phyloP scores from a whole-genome alignment of 192 early-diverging fungal species.

The Linnemannia hyalina region DNA sequence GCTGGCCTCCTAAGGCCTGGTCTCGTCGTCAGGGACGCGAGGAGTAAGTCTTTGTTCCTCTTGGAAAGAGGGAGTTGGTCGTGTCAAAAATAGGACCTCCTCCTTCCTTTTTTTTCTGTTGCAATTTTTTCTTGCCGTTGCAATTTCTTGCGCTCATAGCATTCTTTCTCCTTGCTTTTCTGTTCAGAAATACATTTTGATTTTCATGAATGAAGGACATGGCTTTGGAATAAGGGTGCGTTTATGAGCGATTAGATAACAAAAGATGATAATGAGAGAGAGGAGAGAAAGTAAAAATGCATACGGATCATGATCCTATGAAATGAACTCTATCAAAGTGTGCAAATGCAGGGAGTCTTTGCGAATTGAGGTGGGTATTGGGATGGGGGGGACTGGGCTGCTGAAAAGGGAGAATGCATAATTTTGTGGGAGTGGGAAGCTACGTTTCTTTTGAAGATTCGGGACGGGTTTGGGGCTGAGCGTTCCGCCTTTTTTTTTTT shows the following conservation, averaged over 20 bases:
- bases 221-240: neutral
- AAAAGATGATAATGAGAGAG: neutral
- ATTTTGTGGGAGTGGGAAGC: neutral
- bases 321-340: neutral
- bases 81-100: neutral
- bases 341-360: neutral
- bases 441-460: neutral
- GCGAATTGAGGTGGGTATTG: neutral
- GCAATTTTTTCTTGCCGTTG: neutral
- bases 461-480: too few species aligned
- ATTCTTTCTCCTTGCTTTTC: neutral
- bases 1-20: conserved; percentile 45
- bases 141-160: neutral
- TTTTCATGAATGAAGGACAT: too few species aligned
- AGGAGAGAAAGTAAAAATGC: neutral
- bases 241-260: conserved; percentile 1
- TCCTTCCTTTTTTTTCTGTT: neutral
- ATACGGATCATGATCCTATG: neutral
- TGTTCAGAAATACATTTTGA: too few species aligned
- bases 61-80: neutral
- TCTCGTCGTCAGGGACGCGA: conserved; percentile 27
- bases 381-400: neutral
- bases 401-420: neutral
- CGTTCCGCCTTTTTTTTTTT: neutral
- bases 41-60: neutral